Percentiles rank a stretch among this genome's conserved stretches.
Evolutionary conservation across 805 yeast species (phyloP).

Genomic region (Pichia scutulata): DNA sequence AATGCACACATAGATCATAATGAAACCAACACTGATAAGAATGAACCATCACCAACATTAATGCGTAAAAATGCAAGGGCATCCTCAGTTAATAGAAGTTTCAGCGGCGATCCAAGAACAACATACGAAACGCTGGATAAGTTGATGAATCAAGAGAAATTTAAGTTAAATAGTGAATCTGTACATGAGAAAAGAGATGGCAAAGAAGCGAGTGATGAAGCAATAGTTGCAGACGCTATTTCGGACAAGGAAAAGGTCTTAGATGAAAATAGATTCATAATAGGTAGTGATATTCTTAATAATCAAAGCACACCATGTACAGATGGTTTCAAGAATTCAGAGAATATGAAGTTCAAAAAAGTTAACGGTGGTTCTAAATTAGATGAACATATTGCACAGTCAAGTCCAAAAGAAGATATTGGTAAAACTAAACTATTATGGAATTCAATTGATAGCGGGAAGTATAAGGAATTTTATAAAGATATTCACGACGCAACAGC

Average conservation of each 20-base stretch:
- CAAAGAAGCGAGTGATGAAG: neutral
- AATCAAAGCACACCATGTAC: constrained; percentile 15
- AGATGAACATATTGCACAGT: neutral
- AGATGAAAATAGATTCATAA: neutral
- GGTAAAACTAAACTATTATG: constrained; percentile 11
- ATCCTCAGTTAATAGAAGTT: neutral
- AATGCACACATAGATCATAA: neutral
- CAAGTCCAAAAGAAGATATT: neutral
- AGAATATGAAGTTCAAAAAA: neutral
- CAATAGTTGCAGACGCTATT: neutral
- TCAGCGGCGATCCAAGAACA: neutral
- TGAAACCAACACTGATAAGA: neutral
- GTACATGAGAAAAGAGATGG: neutral
- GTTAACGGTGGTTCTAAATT: neutral
- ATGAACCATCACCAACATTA: neutral
- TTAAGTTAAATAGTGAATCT: neutral
- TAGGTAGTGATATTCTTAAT: constrained; percentile 5
- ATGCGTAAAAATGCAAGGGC: neutral
- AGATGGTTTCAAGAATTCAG: neutral
- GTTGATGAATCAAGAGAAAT: neutral
- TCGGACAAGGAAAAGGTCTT: neutral
- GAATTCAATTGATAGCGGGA: constrained; percentile 25
- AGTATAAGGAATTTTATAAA: constrained; percentile 19
- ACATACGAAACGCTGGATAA: neutral
- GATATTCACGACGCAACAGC: constrained; percentile 29